These are phyloP conservation scores for Xylariales sp. DNA, from an alignment of 2,329 filamentous ascomycete genomes.

Conservation along the genomic window DNA sequence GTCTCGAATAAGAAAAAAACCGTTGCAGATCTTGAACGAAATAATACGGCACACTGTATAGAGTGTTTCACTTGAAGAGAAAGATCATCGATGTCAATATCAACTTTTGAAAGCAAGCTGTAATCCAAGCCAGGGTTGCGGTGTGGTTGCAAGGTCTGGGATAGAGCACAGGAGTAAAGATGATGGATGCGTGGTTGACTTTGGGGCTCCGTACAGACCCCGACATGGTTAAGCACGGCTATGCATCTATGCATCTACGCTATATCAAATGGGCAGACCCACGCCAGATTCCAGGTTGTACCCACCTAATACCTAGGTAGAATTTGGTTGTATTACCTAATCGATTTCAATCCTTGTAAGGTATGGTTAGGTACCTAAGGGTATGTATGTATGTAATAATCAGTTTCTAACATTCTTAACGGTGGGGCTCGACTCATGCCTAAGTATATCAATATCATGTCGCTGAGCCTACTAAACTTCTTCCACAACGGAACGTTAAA, in stretches of 20 bases:
- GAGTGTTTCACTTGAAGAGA: constrained; percentile 17
- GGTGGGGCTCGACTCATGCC: constrained; percentile 19
- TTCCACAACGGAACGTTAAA: not conserved
- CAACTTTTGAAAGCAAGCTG: not conserved
- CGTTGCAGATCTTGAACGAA: constrained; percentile 8
- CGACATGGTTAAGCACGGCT: not conserved
- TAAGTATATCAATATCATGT: constrained; percentile 5
- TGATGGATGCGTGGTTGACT: not conserved
- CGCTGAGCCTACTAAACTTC: no score
- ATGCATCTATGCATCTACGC: not conserved
- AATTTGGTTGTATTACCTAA: no score
- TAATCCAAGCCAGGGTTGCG: not conserved
- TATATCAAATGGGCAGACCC: no score
- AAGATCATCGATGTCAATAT: constrained; percentile 10
- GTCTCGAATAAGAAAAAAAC: not conserved
- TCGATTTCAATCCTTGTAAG: no score
- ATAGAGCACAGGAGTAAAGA: not conserved
- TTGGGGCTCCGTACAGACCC: not conserved
- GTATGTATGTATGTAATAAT: no score
- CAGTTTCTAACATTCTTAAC: not conserved
- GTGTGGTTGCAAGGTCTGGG: not conserved
- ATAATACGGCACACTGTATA: not conserved
- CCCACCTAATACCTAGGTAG: no score
- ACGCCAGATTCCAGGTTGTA: no score
- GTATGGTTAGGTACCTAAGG: no score